A percentile compares a stretch with the other conserved stretches of the same genome.
Conservation (phyloP, 768 basidiomycete species). For the Tephrocybe sp. region DNA sequence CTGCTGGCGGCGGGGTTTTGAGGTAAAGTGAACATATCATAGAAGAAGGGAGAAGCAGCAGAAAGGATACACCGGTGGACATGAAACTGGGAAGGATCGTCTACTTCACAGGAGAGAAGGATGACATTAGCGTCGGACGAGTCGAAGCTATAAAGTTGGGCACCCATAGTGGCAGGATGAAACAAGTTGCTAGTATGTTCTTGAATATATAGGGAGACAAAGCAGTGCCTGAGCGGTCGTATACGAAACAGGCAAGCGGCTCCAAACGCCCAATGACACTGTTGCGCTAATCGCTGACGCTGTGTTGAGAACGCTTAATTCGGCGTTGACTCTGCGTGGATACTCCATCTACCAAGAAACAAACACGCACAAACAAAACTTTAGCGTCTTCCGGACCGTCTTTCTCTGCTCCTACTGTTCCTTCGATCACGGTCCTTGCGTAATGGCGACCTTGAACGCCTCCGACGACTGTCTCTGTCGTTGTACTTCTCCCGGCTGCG, state of each 20-base stretch:
- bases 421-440: slow-evolving; percentile 19
- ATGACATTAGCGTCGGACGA: slow-evolving; percentile 52
- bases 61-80: slow-evolving; percentile 65
- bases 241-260: background rate
- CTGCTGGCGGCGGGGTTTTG: slow-evolving; percentile 32
- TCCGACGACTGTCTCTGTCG: slow-evolving; percentile 28
- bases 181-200: background rate
- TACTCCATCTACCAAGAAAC: background rate
- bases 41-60: slow-evolving; percentile 67
- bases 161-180: slow-evolving; percentile 13
- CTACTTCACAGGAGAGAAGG: slow-evolving; percentile 41
- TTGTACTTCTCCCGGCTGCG: slow-evolving; percentile 47
- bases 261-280: background rate
- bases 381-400: slow-evolving; percentile 10
- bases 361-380: slow-evolving; percentile 16
- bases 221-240: slow-evolving; percentile 1
- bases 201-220: slow-evolving; percentile 12
- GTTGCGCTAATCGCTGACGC: background rate
- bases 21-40: slow-evolving; percentile 66
- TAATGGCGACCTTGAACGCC: slow-evolving; percentile 39
- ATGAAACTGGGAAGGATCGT: slow-evolving; percentile 47
- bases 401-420: slow-evolving; percentile 24
- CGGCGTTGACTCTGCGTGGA: no score
- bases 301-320: slow-evolving; percentile 5
- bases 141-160: slow-evolving; percentile 41